These are phyloP conservation scores for Solanum hybrid DNA, from an alignment of 305 asterid genomes.

Conservation along the genomic window DNA sequence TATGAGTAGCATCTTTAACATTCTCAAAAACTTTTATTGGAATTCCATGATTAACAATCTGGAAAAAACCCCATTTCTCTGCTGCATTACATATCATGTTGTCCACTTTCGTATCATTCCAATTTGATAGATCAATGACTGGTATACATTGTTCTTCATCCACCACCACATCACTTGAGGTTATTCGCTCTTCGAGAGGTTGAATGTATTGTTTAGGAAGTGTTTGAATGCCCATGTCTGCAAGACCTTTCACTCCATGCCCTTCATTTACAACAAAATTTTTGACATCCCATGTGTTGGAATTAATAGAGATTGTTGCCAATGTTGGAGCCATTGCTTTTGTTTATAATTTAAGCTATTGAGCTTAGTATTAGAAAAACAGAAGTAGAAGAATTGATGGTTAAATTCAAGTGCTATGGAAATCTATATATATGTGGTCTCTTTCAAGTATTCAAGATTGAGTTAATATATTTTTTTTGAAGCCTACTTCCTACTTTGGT, in stretches of 20 bases:
- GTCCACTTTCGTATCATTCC: neutral
- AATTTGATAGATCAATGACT: neutral
- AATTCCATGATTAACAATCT: slow-evolving; percentile 10
- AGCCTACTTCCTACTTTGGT: neutral
- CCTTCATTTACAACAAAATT: slow-evolving; percentile 7
- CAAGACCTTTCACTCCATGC: slow-evolving; percentile 12
- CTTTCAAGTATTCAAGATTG: neutral
- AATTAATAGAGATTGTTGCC: neutral
- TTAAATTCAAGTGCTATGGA: neutral
- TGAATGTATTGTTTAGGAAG: slow-evolving; percentile 10
- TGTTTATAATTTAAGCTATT: neutral
- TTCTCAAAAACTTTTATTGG: slow-evolving; percentile 1
- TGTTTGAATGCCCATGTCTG: slow-evolving; percentile 6
- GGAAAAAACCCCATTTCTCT: slow-evolving; percentile 5
- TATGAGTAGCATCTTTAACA: slow-evolving; percentile 8
- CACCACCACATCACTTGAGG: neutral
- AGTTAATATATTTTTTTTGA: neutral
- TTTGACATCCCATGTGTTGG: slow-evolving; percentile 1
- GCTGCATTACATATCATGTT: slow-evolving; percentile 7
- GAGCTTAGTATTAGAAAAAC: neutral
- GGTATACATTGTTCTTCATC: neutral
- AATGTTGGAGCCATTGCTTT: slow-evolving; percentile 4
- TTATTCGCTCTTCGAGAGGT: slow-evolving; percentile 3
- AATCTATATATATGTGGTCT: neutral
- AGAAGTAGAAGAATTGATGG: neutral